These are phyloP conservation scores for Aspergillus ellipticus DNA, from an alignment of 495 filamentous ascomycete genomes.

Conservation along the genomic window DNA sequence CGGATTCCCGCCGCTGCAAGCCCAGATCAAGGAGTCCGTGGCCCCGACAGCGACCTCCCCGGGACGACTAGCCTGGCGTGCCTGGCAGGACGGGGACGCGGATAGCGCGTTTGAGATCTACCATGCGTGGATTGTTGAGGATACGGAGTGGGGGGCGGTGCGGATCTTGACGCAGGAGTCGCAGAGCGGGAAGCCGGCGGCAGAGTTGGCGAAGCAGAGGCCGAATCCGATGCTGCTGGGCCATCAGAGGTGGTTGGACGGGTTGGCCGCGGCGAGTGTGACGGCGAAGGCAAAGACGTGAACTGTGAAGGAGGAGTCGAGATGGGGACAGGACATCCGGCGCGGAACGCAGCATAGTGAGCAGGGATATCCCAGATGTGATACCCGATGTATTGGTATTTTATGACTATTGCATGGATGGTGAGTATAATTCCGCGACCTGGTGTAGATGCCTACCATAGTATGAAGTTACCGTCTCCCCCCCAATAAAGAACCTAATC, in stretches of 20 bases:
- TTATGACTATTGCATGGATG: constrained; percentile 32
- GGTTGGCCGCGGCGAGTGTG: too few species aligned
- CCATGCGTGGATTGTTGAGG: constrained; percentile 17
- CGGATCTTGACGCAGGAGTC: constrained; percentile 14
- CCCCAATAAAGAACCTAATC: constrained; percentile 17
- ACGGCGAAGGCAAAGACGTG: too few species aligned
- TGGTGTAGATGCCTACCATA: constrained; percentile 4
- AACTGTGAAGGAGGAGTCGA: too few species aligned
- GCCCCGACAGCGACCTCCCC: constrained; percentile 6
- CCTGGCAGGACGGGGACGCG: constrained; percentile 13
- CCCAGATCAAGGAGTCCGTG: constrained; percentile 6
- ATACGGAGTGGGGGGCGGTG: constrained; percentile 2
- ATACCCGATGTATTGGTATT: constrained; percentile 45
- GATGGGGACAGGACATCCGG: too few species aligned
- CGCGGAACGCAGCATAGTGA: too few species aligned
- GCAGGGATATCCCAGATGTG: constrained; percentile 35
- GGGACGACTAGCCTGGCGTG: constrained; percentile 11
- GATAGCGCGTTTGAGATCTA: constrained; percentile 10
- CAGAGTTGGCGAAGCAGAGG: constrained; percentile 2
- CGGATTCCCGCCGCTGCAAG: constrained; percentile 11
- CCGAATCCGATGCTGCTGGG: constrained; percentile 16
- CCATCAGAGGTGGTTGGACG: constrained; percentile 14
- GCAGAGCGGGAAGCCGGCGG: constrained; percentile 13
- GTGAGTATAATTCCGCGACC: neutral
- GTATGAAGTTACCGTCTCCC: constrained; percentile 17